These are phyloP conservation scores for Spathaspora girioi DNA, from an alignment of 805 yeast species.

Conservation along the genomic window DNA sequence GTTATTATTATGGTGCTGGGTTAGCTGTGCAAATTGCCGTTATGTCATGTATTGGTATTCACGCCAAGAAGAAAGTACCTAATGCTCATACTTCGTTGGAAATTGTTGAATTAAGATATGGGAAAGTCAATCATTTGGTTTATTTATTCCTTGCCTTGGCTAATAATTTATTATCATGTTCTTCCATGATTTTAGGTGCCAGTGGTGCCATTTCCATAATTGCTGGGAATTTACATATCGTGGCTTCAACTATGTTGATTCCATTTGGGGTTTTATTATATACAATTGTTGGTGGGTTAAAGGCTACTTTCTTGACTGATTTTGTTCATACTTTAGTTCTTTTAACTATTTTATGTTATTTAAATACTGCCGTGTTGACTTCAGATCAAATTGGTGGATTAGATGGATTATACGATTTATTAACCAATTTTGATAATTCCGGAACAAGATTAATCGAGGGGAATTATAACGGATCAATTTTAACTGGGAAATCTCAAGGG, in stretches of 20 bases:
- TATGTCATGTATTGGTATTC: slow-evolving; percentile 22
- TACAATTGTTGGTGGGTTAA: slow-evolving; percentile 49
- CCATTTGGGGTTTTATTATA: slow-evolving; percentile 41
- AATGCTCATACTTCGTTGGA: slow-evolving; percentile 26
- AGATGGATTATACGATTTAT: slow-evolving; percentile 21
- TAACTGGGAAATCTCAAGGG: slow-evolving; percentile 35
- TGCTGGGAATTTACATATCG: slow-evolving; percentile 24
- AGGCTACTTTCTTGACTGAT: slow-evolving; percentile 50
- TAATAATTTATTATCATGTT: slow-evolving; percentile 21
- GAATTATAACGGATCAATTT: slow-evolving; percentile 28
- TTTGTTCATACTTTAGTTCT: slow-evolving; percentile 27
- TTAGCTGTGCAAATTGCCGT: slow-evolving; percentile 22
- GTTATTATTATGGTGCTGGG: slow-evolving; percentile 23
- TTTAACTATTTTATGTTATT: slow-evolving; percentile 21
- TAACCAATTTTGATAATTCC: slow-evolving; percentile 12
- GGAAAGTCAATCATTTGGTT: slow-evolving; percentile 19
- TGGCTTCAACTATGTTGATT: slow-evolving; percentile 24
- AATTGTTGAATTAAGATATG: slow-evolving; percentile 25
- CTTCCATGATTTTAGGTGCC: slow-evolving; percentile 25
- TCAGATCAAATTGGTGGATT: slow-evolving; percentile 25
- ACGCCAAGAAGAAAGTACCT: slow-evolving; percentile 25
- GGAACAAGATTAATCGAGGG: slow-evolving; percentile 24
- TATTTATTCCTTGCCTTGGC: slow-evolving; percentile 21
- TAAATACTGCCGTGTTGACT: slow-evolving; percentile 22
- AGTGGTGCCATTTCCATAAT: slow-evolving; percentile 24